These are phyloP conservation scores for Arabidopsis arenosa DNA, from an alignment of 345 rosid genomes.

Conservation along the genomic window DNA sequence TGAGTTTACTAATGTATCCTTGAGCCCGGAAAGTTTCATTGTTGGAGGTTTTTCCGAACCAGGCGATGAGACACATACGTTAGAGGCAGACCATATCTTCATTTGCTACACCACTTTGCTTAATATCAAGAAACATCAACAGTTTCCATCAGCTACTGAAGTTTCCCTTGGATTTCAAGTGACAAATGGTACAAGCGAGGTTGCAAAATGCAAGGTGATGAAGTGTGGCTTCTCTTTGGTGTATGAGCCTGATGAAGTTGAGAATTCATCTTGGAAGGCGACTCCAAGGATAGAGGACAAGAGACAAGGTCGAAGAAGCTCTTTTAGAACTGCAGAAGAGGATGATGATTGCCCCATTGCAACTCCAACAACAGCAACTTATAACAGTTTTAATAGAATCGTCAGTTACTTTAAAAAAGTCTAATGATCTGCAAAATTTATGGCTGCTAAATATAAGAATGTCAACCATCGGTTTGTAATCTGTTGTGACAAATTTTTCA, in stretches of 20 bases:
- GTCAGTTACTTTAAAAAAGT: no score
- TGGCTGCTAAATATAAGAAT: no score
- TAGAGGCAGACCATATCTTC: slow-evolving; percentile 33
- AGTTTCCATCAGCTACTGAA: not conserved
- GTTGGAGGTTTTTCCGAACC: slow-evolving; percentile 32
- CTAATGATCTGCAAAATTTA: no score
- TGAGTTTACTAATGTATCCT: not conserved
- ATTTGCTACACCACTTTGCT: slow-evolving; percentile 21
- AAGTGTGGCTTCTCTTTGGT: slow-evolving; percentile 33
- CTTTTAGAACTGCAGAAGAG: not conserved
- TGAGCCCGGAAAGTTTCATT: not conserved
- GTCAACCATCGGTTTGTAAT: no score
- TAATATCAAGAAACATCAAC: slow-evolving; percentile 1
- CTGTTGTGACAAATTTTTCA: no score
- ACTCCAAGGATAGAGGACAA: not conserved
- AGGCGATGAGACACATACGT: slow-evolving; percentile 7
- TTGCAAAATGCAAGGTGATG: slow-evolving; percentile 20
- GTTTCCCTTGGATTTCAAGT: slow-evolving; percentile 28
- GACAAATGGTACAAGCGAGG: slow-evolving; percentile 32
- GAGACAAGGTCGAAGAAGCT: not conserved
- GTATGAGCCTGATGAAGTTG: slow-evolving; percentile 9
- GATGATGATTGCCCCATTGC: not conserved
- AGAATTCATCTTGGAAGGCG: not conserved
- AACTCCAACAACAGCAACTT: not conserved
- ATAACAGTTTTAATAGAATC: not conserved